phyloP scores from a whole-genome alignment of 2,329 filamentous ascomycete species.

The Xylaria sp. region DNA sequence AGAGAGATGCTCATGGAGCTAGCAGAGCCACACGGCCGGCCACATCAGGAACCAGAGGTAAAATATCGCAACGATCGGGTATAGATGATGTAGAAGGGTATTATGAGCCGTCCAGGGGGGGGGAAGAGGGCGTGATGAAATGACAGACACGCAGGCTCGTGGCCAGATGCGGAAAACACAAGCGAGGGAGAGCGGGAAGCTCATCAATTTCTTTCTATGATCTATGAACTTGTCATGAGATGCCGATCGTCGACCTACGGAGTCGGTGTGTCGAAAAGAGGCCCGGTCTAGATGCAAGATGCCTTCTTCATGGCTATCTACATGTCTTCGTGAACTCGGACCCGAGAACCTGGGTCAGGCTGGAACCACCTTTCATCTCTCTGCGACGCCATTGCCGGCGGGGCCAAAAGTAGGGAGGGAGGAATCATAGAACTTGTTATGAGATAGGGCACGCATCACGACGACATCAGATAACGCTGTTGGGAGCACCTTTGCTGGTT shows the following conservation, averaged over 20 bases:
- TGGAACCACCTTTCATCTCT: conserved; percentile 21
- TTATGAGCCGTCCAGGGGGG: no score
- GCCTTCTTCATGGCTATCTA: conserved; percentile 8
- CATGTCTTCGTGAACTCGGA: conserved; percentile 16
- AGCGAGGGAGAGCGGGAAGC: conserved; percentile 54
- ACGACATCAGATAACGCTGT: not conserved
- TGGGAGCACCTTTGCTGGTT: conserved; percentile 23
- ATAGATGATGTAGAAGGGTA: no score
- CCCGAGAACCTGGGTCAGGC: conserved; percentile 37
- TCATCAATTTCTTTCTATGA: conserved; percentile 33
- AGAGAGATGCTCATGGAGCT: conserved; percentile 20
- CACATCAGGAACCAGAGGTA: conserved; percentile 37
- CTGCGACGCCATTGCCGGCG: conserved; percentile 29
- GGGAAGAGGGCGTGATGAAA: conserved; percentile 34
- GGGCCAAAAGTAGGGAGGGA: not conserved
- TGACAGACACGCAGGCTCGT: conserved; percentile 39
- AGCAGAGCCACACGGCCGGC: conserved; percentile 23
- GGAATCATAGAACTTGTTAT: conserved; percentile 12
- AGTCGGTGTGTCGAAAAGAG: conserved; percentile 8
- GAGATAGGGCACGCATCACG: not conserved
- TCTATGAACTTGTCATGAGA: conserved; percentile 36
- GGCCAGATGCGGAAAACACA: conserved; percentile 52
- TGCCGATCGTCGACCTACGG: conserved; percentile 15
- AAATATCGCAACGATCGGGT: no score
- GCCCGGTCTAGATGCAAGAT: conserved; percentile 7